A percentile compares a stretch with the other conserved stretches of the same genome.
phyloP scores from a whole-genome alignment of 805 yeast genomes.

The Sugiyamaella americana region DNA sequence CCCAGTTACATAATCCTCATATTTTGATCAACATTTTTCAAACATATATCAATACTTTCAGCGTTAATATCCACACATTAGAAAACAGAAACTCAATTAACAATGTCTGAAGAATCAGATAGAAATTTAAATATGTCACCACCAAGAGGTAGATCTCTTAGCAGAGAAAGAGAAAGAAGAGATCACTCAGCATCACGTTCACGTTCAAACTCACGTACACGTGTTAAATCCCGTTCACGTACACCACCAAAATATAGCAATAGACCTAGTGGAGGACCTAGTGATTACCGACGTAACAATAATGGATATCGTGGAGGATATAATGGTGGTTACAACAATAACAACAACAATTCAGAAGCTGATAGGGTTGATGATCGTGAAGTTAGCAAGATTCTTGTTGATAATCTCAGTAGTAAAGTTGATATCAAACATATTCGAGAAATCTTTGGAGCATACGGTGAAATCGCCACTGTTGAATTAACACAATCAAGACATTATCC shows the following conservation, averaged over 20 bases:
- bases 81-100: too few relatives aligned
- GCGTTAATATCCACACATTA: too few relatives aligned
- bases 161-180: too few relatives aligned
- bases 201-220: not conserved
- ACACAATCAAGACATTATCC: not conserved
- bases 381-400: slow-evolving; percentile 4
- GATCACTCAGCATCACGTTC: too few relatives aligned
- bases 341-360: not conserved
- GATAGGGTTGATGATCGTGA: not conserved
- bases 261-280: slow-evolving; percentile 8
- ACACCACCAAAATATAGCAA: slow-evolving; percentile 10
- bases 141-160: too few relatives aligned
- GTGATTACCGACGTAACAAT: slow-evolving; percentile 6
- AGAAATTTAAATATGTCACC: too few relatives aligned
- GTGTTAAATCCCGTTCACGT: not conserved
- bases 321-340: not conserved
- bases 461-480: slow-evolving; percentile 8
- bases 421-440: slow-evolving; percentile 14
- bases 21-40: too few relatives aligned
- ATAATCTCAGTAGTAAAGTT: slow-evolving; percentile 5
- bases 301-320: slow-evolving; percentile 7
- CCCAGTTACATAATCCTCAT: too few relatives aligned
- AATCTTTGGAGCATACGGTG: slow-evolving; percentile 19
- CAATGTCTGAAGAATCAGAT: too few relatives aligned
- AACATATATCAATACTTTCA: too few relatives aligned